Evolutionary conservation across 306 rosid genomes (phyloP), one percentile per base, ranked within the genome.

Genomic region (Heteromeles arbutifolia): DNA sequence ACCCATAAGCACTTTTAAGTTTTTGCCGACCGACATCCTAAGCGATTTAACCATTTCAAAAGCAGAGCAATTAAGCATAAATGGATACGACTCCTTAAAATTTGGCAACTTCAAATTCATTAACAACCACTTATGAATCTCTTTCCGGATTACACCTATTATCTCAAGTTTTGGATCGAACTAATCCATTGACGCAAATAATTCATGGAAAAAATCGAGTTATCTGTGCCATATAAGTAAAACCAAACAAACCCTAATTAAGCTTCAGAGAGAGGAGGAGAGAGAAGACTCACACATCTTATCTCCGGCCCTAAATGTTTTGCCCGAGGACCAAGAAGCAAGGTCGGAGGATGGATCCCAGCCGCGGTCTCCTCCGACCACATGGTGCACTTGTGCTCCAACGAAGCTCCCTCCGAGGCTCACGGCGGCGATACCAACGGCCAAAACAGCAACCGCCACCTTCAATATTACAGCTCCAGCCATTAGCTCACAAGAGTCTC

Each of bases 341-440:
- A 93, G 81, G 81, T 83, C 82, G 8, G 93, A 67, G 22, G 80
- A 67, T 2, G 86, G 87, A 72, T 93, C 98, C 98, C 98, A 93
- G 1, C 98, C 97, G 58, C 88, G 90, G 63, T 89, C 98, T 24
- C 87, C 97, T 32, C 98, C 98, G 5, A 90, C 95, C 11, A 93
- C 90, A 76, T 93, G 98, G 80, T 87, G 90, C 68, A 86, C 77
- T 63, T 76, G 84, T 34, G 86, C 89, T 61, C 11, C 84, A 21
- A 78, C 84, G 73, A 77, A 21, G 34, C 13, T 74, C 45, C 81
- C 88, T 14, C 71, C 78, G 6, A 88, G 69, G 75, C 66, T 69
- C 73, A 57, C 57, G 0, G 73, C 26, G 69, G 54, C 22, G 67
- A 31, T 45, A 39, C 78, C 50, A 19, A 71, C 3, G 6, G 75